phyloP scores from a whole-genome alignment of 1,139 yeast genomes.

The Komagataea norvegica region DNA sequence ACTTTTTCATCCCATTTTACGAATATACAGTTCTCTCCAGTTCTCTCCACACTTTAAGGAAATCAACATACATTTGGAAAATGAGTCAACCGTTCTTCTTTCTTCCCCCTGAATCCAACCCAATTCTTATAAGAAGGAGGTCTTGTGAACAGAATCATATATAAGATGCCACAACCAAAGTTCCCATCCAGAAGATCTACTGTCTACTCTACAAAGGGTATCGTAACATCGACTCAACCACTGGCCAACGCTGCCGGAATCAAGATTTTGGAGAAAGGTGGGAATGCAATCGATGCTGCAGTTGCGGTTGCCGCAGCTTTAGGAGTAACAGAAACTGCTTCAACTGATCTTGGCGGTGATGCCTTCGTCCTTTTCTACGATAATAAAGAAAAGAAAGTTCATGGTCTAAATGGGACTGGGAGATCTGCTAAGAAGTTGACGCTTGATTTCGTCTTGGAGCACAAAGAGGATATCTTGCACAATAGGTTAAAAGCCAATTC shows the following conservation, averaged over 20 bases:
- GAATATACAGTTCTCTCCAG: too few relatives aligned
- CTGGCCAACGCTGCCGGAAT: constrained; percentile 74
- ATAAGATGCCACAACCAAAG: constrained; percentile 15
- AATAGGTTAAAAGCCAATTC: constrained; percentile 41
- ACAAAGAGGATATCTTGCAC: constrained; percentile 30
- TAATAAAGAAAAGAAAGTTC: constrained; percentile 43
- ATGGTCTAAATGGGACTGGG: constrained; percentile 77
- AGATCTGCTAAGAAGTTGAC: constrained; percentile 52
- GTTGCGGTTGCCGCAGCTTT: constrained; percentile 77
- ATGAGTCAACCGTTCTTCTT: too few relatives aligned
- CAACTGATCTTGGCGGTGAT: constrained; percentile 85
- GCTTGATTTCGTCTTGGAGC: constrained; percentile 45
- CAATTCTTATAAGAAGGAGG: too few relatives aligned
- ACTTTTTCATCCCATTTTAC: too few relatives aligned
- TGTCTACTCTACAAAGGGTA: constrained; percentile 70
- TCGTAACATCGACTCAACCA: constrained; percentile 74
- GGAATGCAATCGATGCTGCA: constrained; percentile 74
- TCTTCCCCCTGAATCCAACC: too few relatives aligned
- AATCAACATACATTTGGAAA: too few relatives aligned
- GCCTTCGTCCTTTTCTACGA: constrained; percentile 65
- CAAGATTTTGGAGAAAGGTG: constrained; percentile 61
- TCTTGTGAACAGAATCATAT: background rate
- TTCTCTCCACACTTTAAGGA: too few relatives aligned
- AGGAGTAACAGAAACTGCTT: constrained; percentile 67
- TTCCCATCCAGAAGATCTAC: constrained; percentile 67